Evolutionary conservation across 108 stramenopile species (phyloP).

Genomic region (Skeletonema tropicum): DNA sequence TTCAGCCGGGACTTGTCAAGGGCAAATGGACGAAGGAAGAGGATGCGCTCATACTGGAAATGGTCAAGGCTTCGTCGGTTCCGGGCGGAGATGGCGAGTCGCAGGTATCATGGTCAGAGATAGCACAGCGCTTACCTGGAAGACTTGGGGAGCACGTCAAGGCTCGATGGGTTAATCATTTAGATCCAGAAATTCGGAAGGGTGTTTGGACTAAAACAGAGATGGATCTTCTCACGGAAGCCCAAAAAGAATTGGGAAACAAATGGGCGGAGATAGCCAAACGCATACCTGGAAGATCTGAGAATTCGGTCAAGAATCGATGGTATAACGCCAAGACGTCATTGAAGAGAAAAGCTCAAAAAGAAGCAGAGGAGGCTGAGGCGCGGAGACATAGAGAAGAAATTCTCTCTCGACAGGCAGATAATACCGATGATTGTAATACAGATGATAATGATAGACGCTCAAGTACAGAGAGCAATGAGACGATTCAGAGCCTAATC

Average conservation of each 20-base stretch:
- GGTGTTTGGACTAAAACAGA: constrained; percentile 85
- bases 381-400: not conserved
- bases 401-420: not conserved
- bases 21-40: constrained; percentile 84
- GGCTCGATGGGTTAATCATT: constrained; percentile 92
- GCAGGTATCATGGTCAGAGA: constrained; percentile 59
- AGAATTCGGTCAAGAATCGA: constrained; percentile 91
- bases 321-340: constrained; percentile 84
- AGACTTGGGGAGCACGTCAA: constrained; percentile 94
- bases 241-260: constrained; percentile 75
- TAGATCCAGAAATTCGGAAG: constrained; percentile 89
- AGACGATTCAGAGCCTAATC: not conserved
- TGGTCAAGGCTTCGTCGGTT: constrained; percentile 20
- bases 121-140: constrained; percentile 84
- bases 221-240: constrained; percentile 65
- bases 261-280: constrained; percentile 89
- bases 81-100: constrained; percentile 14
- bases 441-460: not conserved
- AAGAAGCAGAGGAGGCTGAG: constrained; percentile 5
- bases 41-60: constrained; percentile 69
- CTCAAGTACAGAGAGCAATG: not conserved
- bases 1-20: constrained; percentile 88
- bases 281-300: constrained; percentile 89
- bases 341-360: constrained; percentile 9
- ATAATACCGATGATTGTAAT: too few relatives aligned